Evolutionary conservation across 2,329 filamentous ascomycete species (phyloP).

Genomic region (Pochonia chlamydosporia): DNA sequence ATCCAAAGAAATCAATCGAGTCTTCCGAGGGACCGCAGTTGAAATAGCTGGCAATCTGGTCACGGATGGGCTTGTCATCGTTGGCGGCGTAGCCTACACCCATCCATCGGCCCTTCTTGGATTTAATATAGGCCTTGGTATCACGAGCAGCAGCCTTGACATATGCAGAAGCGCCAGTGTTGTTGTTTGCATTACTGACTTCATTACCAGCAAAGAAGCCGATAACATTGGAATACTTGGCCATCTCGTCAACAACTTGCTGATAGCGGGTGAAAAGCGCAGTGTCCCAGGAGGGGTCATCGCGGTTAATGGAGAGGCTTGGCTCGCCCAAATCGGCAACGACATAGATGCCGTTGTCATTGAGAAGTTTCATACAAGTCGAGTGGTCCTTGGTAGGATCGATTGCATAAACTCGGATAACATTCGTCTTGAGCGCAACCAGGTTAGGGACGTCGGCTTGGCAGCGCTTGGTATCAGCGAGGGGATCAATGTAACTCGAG

Average conservation of each 20-base stretch:
- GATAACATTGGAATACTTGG: slow-evolving; percentile 82
- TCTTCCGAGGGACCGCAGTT: slow-evolving; percentile 67
- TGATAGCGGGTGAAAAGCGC: slow-evolving; percentile 77
- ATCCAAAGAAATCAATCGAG: slow-evolving; percentile 95
- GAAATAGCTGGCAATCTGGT: slow-evolving; percentile 84
- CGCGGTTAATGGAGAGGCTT: slow-evolving; percentile 75
- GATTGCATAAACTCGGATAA: slow-evolving; percentile 91
- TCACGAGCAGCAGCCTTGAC: slow-evolving; percentile 98
- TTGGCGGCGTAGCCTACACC: slow-evolving; percentile 96
- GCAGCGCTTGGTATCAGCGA: slow-evolving; percentile 67
- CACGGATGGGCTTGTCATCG: slow-evolving; percentile 80
- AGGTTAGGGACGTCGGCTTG: slow-evolving; percentile 81
- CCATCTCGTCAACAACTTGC: slow-evolving; percentile 72
- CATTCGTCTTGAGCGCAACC: slow-evolving; percentile 75
- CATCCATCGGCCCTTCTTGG: slow-evolving; percentile 68
- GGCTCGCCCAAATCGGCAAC: slow-evolving; percentile 87
- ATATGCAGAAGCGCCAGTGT: slow-evolving; percentile 85
- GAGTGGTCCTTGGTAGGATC: slow-evolving; percentile 74
- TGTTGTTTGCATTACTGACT: slow-evolving; percentile 82
- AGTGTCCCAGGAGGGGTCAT: slow-evolving; percentile 71
- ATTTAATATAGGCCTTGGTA: slow-evolving; percentile 88
- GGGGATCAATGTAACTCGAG: slow-evolving; percentile 70
- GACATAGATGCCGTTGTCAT: slow-evolving; percentile 88
- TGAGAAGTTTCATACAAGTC: slow-evolving; percentile 77
- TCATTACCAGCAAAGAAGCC: slow-evolving; percentile 99